Evolutionary conservation across 2,329 filamentous ascomycete genomes (phyloP).

Genomic region (Arachnomyces sp.): DNA sequence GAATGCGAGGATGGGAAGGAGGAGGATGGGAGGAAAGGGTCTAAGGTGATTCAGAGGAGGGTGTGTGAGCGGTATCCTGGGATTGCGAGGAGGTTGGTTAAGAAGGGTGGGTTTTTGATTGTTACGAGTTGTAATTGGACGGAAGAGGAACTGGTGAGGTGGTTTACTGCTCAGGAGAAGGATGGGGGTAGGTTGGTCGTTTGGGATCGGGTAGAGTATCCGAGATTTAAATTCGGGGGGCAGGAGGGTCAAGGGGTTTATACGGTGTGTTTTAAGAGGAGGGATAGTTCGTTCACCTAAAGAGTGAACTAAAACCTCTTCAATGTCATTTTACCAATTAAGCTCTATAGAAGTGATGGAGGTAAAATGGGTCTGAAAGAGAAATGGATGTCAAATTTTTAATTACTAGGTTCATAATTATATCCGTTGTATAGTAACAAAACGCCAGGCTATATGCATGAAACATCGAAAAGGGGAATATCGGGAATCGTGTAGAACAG

Average conservation of each 20-base stretch:
- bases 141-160: constrained; percentile 69
- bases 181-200: constrained; percentile 46
- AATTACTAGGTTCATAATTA: no score
- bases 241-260: constrained; percentile 82
- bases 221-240: constrained; percentile 81
- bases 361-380: no score
- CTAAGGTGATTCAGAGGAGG: constrained; percentile 37
- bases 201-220: constrained; percentile 68
- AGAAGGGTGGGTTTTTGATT: constrained; percentile 63
- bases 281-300: neutral
- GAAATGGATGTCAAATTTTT: no score
- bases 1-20: constrained; percentile 41
- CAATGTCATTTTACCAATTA: no score
- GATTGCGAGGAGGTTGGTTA: constrained; percentile 61
- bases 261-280: constrained; percentile 69
- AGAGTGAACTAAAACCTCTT: no score
- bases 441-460: no score
- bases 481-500: neutral
- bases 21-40: constrained; percentile 34
- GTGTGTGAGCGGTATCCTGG: constrained; percentile 68
- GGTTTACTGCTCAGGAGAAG: constrained; percentile 55
- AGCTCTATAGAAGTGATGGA: no score
- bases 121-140: constrained; percentile 99
- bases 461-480: no score
- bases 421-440: no score